Base-by-base conservation (phyloP, 1,139 yeast genomes). In the Yamadazyma friedrichii region DNA sequence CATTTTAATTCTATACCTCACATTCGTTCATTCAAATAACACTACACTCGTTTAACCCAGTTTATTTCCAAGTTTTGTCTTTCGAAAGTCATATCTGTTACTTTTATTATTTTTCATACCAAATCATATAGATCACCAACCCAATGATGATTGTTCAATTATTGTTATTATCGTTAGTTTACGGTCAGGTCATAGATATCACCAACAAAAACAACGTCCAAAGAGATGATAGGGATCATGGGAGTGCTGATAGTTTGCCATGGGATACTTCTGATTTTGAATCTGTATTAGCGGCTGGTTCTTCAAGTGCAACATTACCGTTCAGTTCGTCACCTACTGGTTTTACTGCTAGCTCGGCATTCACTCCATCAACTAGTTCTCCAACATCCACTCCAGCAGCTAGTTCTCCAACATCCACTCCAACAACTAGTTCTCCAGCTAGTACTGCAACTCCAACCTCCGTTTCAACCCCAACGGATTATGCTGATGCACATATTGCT, bases 131-230 rank as follows among this genome's bases (percentile, higher is more conserved):
- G 15, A 15, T 27, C 12, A n/a, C 4, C 28, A 26, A 6, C 12
- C 4, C 28, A 8, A 26, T 6, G 10, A 29, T 36, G 33, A 27
- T 22, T n/a, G 17, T 13, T 20, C 28, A 29, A 28, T 36, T 29
- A 20, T 15, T 29, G 9, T 36, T 36, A 30, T 15, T 36, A 10
- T 26, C 38, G 9, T 17, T 15, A n/a, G 26, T 17, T 15, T 22
- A 29, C 8, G 34, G 30, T 22, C 39, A 36, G 22, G 29, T 36
- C 5, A 16, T 36, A 15, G 39, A 36, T 25, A 30, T 36, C n/a
- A 36, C 39, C 2, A 29, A 36, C n/a, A 30, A 36, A 17, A 11
- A 24, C 6, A 2, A 25, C 10, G 16, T 24, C 9, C 10, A 27
- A n/a, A 3, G 13, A n/a, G 30, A 3, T 11, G 4, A 27, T n/a